Conservation (phyloP, 164 flowering plant species). For the Chloranthus sessilifolius region DNA sequence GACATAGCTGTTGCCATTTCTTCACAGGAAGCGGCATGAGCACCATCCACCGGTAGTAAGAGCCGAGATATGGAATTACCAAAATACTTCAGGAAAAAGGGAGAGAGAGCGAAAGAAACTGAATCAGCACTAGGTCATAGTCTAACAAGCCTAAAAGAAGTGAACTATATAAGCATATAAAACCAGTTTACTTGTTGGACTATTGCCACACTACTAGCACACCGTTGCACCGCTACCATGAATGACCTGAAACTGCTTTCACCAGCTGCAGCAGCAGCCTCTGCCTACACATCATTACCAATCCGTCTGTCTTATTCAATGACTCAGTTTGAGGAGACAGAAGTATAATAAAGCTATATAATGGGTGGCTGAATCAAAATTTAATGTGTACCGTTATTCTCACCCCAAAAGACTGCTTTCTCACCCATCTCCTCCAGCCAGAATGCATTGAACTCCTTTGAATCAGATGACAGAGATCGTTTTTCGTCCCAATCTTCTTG, state of each 20-base stretch:
- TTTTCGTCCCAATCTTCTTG: too few species aligned
- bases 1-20: conserved; percentile 97
- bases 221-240: conserved; percentile 98
- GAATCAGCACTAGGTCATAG: conserved; percentile 1
- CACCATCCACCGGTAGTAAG: conserved; percentile 94
- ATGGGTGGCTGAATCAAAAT: too few species aligned
- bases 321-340: neutral
- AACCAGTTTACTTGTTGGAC: conserved; percentile 77
- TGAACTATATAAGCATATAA: neutral
- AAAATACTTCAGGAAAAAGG: conserved; percentile 57
- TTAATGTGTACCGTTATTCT: too few species aligned
- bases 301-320: conserved; percentile 5
- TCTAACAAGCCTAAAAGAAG: neutral
- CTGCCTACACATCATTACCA: conserved; percentile 58
- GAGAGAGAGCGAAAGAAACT: too few species aligned
- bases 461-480: too few species aligned
- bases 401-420: too few species aligned
- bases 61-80: conserved; percentile 89
- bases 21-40: conserved; percentile 97
- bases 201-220: conserved; percentile 96
- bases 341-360: neutral
- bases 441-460: too few species aligned
- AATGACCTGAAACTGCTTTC: conserved; percentile 98
- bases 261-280: conserved; percentile 99
- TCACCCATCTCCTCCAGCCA: too few species aligned